phyloP scores from a whole-genome alignment of 345 rosid genomes.

The Rubroshorea leprosula region DNA sequence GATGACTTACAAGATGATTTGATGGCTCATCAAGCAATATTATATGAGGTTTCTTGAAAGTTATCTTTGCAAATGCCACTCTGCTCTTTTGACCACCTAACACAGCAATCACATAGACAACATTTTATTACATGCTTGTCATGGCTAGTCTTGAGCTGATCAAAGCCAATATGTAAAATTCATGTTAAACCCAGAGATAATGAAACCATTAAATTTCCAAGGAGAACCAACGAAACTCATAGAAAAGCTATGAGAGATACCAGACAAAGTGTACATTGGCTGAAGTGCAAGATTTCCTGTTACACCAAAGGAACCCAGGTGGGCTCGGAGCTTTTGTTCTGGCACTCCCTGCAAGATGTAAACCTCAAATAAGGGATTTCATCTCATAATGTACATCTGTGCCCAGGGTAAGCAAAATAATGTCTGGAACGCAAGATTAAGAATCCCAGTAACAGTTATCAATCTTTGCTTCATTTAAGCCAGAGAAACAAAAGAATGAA shows the following conservation, averaged over 20 bases:
- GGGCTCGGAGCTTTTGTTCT: slow-evolving; percentile 87
- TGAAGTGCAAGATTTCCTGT: slow-evolving; percentile 98
- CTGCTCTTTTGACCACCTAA: slow-evolving; percentile 99
- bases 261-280: slow-evolving; percentile 97
- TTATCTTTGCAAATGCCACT: slow-evolving; percentile 97
- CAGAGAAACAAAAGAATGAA: no score
- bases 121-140: slow-evolving; percentile 2
- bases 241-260: slow-evolving; percentile 29
- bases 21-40: slow-evolving; percentile 97
- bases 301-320: slow-evolving; percentile 95
- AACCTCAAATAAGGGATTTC: slow-evolving; percentile 16
- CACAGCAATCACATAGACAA: slow-evolving; percentile 12
- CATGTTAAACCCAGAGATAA: not conserved
- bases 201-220: not conserved
- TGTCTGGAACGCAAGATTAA: not conserved
- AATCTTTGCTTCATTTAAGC: no score
- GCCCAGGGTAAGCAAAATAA: not conserved
- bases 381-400: not conserved
- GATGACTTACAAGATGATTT: slow-evolving; percentile 91
- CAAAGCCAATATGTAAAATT: not conserved
- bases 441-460: no score
- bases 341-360: slow-evolving; percentile 75
- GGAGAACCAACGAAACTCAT: not conserved
- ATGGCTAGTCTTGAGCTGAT: slow-evolving; percentile 3
- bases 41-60: slow-evolving; percentile 97